Base-by-base conservation (phyloP, 306 rosid species). In the Trifolium repens region DNA sequence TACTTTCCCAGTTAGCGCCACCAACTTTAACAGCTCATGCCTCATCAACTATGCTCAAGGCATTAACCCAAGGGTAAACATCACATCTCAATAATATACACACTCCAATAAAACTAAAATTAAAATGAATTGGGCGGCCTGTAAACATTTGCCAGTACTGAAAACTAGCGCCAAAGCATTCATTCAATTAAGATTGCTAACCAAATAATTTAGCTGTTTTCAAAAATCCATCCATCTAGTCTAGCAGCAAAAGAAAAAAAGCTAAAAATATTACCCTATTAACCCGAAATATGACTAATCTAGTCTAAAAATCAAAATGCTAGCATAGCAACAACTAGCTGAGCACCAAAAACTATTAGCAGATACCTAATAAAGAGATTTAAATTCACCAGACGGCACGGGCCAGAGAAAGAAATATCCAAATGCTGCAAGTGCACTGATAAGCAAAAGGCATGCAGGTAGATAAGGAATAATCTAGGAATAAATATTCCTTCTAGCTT, bases 251-350 rank as follows among this genome's bases (percentile, higher is more conserved):
- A 14, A 57, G 11, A 24, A 47, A 26, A 54, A 44, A 70, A 76
- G 73, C 73, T 55, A 76, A 55, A 16, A 67, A 76, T 55, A 12
- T 78, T 78, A 60, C 9, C 11, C 59, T 43, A 70, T 69, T 59
- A 46, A 46, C 69, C 74, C 82, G 78, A 74, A 75, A 79, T 67
- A 84, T 82, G 40, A 61, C 72, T 83, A 85, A 58, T 74, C 88
- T 77, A 82, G 49, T 52, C 86, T 85, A 87, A 64, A 50, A 70
- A 85, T 82, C 59, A 82, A 71, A 83, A 84, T 72, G 65, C 85
- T 73, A 77, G 84, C 80, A 84, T 73, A 74, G 83, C 78, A 84
- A 81, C 84, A 74, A 82, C 34, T 58, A 35, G 59, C 78, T 59
- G 68, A 81, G 74, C 76, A 68, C 75, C 83, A 55, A 85, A 85